Percentiles rank a stretch among this genome's conserved stretches.
Conservation (phyloP, 225 moss, liverwort and hornwort species). For the Thuidium tamariscinum region DNA sequence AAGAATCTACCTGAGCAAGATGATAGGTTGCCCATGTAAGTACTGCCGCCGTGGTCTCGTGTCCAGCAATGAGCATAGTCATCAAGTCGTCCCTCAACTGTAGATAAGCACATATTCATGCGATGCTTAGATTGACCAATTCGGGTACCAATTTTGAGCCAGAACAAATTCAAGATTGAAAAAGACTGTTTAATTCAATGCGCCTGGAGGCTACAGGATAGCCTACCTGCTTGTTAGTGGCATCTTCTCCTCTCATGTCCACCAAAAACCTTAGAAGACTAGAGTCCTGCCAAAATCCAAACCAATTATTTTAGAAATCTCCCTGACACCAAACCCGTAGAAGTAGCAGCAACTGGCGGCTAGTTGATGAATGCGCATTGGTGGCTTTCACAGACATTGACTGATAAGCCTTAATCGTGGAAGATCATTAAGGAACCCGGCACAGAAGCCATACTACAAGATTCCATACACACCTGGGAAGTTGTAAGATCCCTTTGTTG, state of each 20-base stretch:
- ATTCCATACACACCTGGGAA: slow-evolving; percentile 33
- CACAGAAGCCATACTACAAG: not conserved
- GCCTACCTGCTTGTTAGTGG: slow-evolving; percentile 82
- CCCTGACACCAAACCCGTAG: not conserved
- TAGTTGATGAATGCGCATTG: not conserved
- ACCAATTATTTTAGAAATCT: not conserved
- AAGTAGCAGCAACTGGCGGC: not conserved
- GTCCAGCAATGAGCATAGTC: slow-evolving; percentile 99
- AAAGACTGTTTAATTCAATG: not conserved
- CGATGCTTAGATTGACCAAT: not conserved
- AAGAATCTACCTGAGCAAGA: slow-evolving; percentile 66
- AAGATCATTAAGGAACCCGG: not conserved
- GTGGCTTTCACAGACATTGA: not conserved
- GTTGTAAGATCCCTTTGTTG: slow-evolving; percentile 83
- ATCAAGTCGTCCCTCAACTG: slow-evolving; percentile 98
- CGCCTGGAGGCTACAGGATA: not conserved
- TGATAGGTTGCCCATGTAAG: slow-evolving; percentile 94
- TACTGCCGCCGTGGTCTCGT: slow-evolving; percentile 96
- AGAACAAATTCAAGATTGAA: not conserved
- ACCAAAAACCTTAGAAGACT: slow-evolving; percentile 91
- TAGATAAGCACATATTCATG: not conserved
- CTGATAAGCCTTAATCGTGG: not conserved
- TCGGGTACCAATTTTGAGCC: not conserved
- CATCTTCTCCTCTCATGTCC: slow-evolving; percentile 99
- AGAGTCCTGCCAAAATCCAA: slow-evolving; percentile 49